Evolutionary conservation across 768 basidiomycete species (phyloP).

Genomic region (Leccinum sublutescens): DNA sequence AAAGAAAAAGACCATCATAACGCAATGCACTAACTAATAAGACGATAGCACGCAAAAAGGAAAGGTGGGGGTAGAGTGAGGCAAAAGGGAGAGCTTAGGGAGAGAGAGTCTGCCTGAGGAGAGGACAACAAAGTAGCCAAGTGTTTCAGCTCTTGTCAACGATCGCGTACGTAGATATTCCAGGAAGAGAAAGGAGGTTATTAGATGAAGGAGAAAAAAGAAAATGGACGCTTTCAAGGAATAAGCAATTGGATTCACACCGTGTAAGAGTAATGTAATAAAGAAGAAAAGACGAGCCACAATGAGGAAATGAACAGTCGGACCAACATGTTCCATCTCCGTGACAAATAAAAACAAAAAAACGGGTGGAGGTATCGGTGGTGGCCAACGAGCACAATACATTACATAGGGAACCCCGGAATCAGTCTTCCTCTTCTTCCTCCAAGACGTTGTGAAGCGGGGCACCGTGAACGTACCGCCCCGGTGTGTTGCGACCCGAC

Average conservation of each 20-base stretch:
- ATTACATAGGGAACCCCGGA: slow-evolving; percentile 16
- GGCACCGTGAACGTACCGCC: slow-evolving; percentile 77
- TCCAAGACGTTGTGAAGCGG: slow-evolving; percentile 85
- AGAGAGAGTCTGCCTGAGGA: slow-evolving; percentile 14
- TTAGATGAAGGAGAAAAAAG: slow-evolving; percentile 22
- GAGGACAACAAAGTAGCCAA: slow-evolving; percentile 24
- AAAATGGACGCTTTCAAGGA: slow-evolving; percentile 2
- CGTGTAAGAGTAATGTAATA: slow-evolving; percentile 3
- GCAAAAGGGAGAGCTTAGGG: not conserved
- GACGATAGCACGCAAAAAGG: slow-evolving; percentile 2
- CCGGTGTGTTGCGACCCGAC: slow-evolving; percentile 59
- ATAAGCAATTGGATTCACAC: slow-evolving; percentile 12
- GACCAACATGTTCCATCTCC: slow-evolving; percentile 10
- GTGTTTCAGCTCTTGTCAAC: slow-evolving; percentile 16
- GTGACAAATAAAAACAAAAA: slow-evolving; percentile 1
- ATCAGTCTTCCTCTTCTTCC: slow-evolving; percentile 68
- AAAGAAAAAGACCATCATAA: slow-evolving; percentile 15
- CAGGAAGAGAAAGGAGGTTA: slow-evolving; percentile 6
- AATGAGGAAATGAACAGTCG: slow-evolving; percentile 3
- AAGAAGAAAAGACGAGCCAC: not conserved
- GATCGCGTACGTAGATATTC: slow-evolving; percentile 20
- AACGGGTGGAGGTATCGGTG: slow-evolving; percentile 26
- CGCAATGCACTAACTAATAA: slow-evolving; percentile 16
- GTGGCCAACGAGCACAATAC: slow-evolving; percentile 20
- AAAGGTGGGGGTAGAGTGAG: not conserved